Conservation (phyloP, 225 moss, liverwort and hornwort genomes). For the Asterella californica region DNA sequence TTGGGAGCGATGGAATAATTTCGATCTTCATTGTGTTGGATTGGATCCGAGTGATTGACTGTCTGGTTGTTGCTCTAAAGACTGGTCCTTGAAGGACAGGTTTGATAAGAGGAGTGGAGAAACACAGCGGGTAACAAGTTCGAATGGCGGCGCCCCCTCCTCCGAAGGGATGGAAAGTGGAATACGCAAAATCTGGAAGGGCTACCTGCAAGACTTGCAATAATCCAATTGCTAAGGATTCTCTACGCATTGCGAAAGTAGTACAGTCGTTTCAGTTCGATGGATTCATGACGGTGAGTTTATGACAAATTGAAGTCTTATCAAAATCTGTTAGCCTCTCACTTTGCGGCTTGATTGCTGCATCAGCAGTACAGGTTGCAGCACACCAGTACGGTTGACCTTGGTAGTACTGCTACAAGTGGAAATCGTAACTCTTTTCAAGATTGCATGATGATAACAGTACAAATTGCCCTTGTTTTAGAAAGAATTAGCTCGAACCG, state of each 20-base stretch:
- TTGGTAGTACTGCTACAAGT: background rate
- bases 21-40: background rate
- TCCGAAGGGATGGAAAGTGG: slow-evolving; percentile 86
- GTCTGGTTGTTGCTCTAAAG: background rate
- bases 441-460: background rate
- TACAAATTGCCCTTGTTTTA: background rate
- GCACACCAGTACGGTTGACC: too few relatives aligned
- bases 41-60: background rate
- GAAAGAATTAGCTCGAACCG: background rate
- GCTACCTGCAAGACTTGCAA: slow-evolving; percentile 71
- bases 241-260: slow-evolving; percentile 75
- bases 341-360: background rate
- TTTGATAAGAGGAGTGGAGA: background rate
- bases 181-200: slow-evolving; percentile 84
- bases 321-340: background rate
- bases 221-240: slow-evolving; percentile 62
- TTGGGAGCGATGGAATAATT: background rate
- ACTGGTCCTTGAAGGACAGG: background rate
- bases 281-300: slow-evolving; percentile 74
- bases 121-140: background rate
- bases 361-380: too few relatives aligned
- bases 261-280: slow-evolving; percentile 72
- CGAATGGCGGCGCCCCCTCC: slow-evolving; percentile 30
- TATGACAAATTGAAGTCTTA: background rate
- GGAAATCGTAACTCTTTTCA: background rate